phyloP scores from a whole-genome alignment of 495 filamentous ascomycete genomes.

The Talaromyces thailandensis region DNA sequence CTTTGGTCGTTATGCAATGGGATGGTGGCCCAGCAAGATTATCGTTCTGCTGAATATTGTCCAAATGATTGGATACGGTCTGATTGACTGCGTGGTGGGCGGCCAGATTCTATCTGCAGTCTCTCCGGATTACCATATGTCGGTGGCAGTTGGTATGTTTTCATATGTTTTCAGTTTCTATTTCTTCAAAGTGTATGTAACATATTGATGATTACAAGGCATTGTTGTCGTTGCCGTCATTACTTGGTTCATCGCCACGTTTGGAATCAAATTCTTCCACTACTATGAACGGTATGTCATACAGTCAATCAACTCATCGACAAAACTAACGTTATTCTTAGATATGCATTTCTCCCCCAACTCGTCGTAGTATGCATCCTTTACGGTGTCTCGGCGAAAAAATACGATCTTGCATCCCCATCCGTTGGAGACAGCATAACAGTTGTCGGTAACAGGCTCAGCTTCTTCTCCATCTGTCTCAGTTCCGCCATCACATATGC shows the following conservation, averaged over 20 bases:
- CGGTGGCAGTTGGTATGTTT: slow-evolving; percentile 50
- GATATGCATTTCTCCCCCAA: slow-evolving; percentile 63
- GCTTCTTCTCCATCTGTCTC: slow-evolving; percentile 60
- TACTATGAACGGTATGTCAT: slow-evolving; percentile 54
- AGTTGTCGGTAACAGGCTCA: slow-evolving; percentile 48
- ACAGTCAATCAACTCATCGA: not conserved
- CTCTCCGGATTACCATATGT: slow-evolving; percentile 48
- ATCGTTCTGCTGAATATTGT: slow-evolving; percentile 64
- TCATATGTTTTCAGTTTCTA: not conserved
- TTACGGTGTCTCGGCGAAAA: slow-evolving; percentile 53
- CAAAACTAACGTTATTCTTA: slow-evolving; percentile 11
- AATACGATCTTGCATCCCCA: slow-evolving; percentile 48
- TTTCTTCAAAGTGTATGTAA: not conserved
- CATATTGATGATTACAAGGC: slow-evolving; percentile 23
- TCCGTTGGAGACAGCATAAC: slow-evolving; percentile 44
- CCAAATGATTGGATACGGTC: slow-evolving; percentile 59
- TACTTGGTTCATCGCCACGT: slow-evolving; percentile 58
- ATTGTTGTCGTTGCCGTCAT: slow-evolving; percentile 63
- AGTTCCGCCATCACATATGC: slow-evolving; percentile 55
- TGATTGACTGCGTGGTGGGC: slow-evolving; percentile 62
- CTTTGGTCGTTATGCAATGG: slow-evolving; percentile 65
- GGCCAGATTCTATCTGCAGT: slow-evolving; percentile 72
- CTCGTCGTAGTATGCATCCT: slow-evolving; percentile 57
- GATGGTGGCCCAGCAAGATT: slow-evolving; percentile 72
- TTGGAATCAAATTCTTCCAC: slow-evolving; percentile 66